Evolutionary conservation across 352 stramenopile genomes (phyloP).

Genomic region (Discostella stelligera): DNA sequence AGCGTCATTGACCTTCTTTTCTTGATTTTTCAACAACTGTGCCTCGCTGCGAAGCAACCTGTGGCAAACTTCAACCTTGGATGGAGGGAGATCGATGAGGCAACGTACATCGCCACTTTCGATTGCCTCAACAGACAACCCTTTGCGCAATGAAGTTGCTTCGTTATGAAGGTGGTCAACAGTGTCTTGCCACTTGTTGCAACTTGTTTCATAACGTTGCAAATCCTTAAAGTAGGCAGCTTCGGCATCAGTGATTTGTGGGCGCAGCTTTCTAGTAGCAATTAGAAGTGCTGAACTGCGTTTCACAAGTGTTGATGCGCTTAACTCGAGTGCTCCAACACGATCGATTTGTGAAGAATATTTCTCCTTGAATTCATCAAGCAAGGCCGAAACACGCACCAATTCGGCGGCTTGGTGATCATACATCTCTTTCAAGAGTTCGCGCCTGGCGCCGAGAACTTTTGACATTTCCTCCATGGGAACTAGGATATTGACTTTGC

Average conservation of each 20-base stretch:
- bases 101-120: conserved; percentile 41
- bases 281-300: conserved; percentile 60
- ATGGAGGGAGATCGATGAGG: conserved; percentile 34
- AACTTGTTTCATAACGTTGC: conserved; percentile 48
- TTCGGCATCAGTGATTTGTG: conserved; percentile 73
- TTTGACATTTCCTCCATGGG: conserved; percentile 69
- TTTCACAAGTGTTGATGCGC: conserved; percentile 49
- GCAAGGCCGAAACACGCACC: conserved; percentile 40
- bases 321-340: conserved; percentile 41
- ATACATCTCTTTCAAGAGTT: conserved; percentile 56
- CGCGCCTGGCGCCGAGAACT: conserved; percentile 38
- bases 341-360: conserved; percentile 47
- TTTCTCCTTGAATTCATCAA: conserved; percentile 51
- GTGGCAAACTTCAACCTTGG: conserved; percentile 38
- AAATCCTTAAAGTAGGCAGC: conserved; percentile 72
- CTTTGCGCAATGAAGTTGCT: conserved; percentile 25
- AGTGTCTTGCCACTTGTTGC: conserved; percentile 57
- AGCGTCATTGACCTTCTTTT: conserved; percentile 35
- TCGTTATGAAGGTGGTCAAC: conserved; percentile 40
- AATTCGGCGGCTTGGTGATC: conserved; percentile 58
- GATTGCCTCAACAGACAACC: conserved; percentile 40
- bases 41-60: conserved; percentile 37
- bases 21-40: conserved; percentile 41
- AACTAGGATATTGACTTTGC: conserved; percentile 63
- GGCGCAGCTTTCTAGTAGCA: conserved; percentile 59